Conservation (phyloP, 805 yeast species). For the Kazachstania taianensis region DNA sequence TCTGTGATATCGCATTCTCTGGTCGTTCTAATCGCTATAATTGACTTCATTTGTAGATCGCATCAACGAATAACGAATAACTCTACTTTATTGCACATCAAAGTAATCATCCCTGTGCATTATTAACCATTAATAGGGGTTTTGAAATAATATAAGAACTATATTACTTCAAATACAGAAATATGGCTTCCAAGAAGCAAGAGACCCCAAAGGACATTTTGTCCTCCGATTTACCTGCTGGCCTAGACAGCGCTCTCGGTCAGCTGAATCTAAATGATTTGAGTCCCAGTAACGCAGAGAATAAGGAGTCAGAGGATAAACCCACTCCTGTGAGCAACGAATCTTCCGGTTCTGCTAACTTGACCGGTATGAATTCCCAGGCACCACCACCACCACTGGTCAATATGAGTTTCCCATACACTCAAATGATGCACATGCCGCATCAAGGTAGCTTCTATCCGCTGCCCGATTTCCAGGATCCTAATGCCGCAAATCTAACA, state of each 20-base stretch:
- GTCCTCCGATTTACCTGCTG: conserved; percentile 11
- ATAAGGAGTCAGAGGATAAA: not conserved
- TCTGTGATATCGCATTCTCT: no score
- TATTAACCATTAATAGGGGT: no score
- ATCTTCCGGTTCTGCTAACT: not conserved
- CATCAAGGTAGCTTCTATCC: conserved; percentile 23
- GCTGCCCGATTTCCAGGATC: conserved; percentile 16
- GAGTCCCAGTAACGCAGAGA: not conserved
- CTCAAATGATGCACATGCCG: conserved; percentile 27
- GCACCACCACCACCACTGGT: conserved; percentile 19
- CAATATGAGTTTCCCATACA: conserved; percentile 27
- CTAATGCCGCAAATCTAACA: conserved; percentile 4
- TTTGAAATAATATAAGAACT: no score
- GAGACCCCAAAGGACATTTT: not conserved
- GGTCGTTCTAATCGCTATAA: no score
- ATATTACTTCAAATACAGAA: no score
- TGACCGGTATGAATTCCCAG: not conserved
- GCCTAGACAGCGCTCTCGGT: conserved; percentile 25
- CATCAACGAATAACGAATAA: no score
- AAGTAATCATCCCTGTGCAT: no score
- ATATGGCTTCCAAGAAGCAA: conserved; percentile 1
- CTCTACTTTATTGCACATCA: no score
- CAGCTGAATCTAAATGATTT: conserved; percentile 22
- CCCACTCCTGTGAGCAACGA: not conserved
- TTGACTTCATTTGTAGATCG: no score